These are phyloP conservation scores for Xylaria sp. DNA, from an alignment of 2,329 filamentous ascomycete genomes.

Conservation along the genomic window DNA sequence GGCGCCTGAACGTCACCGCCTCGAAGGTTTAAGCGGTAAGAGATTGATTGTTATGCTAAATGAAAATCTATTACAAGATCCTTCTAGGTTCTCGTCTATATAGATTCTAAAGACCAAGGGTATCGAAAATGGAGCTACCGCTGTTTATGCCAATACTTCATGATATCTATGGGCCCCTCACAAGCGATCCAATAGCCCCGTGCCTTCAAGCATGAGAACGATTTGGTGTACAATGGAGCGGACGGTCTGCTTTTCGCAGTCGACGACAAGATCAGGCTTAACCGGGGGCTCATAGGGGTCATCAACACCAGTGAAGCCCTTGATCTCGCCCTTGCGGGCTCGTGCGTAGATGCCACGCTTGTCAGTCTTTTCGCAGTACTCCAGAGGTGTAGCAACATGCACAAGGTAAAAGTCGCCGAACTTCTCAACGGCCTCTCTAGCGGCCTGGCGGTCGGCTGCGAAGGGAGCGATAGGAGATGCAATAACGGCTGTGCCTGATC, in stretches of 20 bases:
- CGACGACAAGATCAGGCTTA: slow-evolving; percentile 86
- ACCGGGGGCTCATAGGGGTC: slow-evolving; percentile 90
- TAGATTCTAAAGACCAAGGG: slow-evolving; percentile 23
- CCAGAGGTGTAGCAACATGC: slow-evolving; percentile 92
- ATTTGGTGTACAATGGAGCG: slow-evolving; percentile 97
- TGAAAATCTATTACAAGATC: slow-evolving; percentile 24
- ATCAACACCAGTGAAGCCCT: slow-evolving; percentile 97
- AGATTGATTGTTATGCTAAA: slow-evolving; percentile 9
- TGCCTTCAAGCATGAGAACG: slow-evolving; percentile 87
- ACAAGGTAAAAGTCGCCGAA: slow-evolving; percentile 93
- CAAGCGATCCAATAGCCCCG: slow-evolving; percentile 78
- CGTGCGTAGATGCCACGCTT: slow-evolving; percentile 88
- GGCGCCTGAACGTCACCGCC: slow-evolving; percentile 11
- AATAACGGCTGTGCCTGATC: slow-evolving; percentile 92
- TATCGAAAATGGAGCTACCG: slow-evolving; percentile 27
- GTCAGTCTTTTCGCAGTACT: slow-evolving; percentile 94
- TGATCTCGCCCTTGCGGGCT: slow-evolving; percentile 89
- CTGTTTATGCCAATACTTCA: slow-evolving; percentile 22
- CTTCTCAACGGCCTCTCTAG: slow-evolving; percentile 86
- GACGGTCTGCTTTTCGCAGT: slow-evolving; percentile 86
- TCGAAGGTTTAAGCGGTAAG: neutral
- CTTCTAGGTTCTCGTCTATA: slow-evolving; percentile 18
- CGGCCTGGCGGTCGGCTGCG: slow-evolving; percentile 78
- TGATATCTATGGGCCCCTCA: slow-evolving; percentile 47
- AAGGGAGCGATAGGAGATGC: slow-evolving; percentile 96